Percentiles rank a stretch among this genome's conserved stretches.
These are phyloP conservation scores for Rhizopus microsporus DNA, from an alignment of 371 early-diverging fungal species.

Conservation along the genomic window DNA sequence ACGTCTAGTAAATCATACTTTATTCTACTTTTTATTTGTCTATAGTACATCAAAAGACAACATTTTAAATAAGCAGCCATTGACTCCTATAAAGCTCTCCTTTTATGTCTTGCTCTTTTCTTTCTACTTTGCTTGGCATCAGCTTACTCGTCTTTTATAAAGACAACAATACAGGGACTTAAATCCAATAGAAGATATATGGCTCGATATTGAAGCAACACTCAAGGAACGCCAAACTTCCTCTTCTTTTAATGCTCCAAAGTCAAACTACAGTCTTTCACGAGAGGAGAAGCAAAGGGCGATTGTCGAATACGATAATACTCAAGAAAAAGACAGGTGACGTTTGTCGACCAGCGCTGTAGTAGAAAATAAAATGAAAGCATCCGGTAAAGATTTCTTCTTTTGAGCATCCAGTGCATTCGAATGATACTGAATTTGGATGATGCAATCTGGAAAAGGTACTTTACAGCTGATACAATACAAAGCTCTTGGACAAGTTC, in stretches of 20 bases:
- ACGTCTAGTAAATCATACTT: too few species aligned
- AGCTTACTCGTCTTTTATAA: background rate
- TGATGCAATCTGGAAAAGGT: background rate
- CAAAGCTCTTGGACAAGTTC: background rate
- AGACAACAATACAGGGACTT: background rate
- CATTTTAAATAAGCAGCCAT: too few species aligned
- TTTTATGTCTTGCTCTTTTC: too few species aligned
- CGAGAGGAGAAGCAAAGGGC: background rate
- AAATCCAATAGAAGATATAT: background rate
- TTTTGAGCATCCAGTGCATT: constrained; percentile 7
- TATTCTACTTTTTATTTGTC: too few species aligned
- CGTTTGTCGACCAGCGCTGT: background rate
- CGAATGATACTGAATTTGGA: background rate
- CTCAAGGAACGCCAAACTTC: background rate
- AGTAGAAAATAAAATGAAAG: constrained; percentile 4
- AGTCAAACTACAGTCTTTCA: constrained; percentile 4
- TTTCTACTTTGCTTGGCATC: too few species aligned
- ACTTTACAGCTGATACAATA: background rate
- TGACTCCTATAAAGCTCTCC: too few species aligned
- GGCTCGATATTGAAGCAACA: background rate
- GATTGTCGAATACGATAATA: background rate
- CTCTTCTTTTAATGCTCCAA: background rate
- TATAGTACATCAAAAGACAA: too few species aligned
- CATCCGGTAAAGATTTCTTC: background rate
- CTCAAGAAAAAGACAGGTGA: background rate